Percentiles rank a stretch among this genome's conserved stretches.
These are phyloP conservation scores for Tricholoma saponaceum DNA, from an alignment of 768 basidiomycete genomes.

Conservation along the genomic window DNA sequence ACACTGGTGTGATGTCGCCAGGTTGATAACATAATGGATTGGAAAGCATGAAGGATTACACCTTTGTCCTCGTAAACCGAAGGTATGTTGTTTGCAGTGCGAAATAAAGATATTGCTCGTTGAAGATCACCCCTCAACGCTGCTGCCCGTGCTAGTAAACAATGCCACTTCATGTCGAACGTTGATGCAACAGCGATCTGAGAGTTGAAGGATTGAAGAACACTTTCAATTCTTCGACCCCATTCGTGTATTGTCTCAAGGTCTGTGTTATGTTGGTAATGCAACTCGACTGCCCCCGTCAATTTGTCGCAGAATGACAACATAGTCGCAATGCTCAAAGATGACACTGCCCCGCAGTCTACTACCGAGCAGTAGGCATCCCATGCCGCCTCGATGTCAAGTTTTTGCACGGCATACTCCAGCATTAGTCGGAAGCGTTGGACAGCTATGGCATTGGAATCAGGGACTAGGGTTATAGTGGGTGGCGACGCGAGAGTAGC, in stretches of 20 bases:
- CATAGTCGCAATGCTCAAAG: background rate
- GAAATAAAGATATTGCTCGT: slow-evolving; percentile 17
- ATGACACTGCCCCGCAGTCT: slow-evolving; percentile 6
- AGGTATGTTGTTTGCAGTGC: slow-evolving; percentile 17
- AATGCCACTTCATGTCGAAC: slow-evolving; percentile 10
- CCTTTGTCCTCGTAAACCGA: slow-evolving; percentile 17
- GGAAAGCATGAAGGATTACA: slow-evolving; percentile 27
- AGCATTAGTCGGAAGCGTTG: slow-evolving; percentile 7
- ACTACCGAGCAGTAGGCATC: slow-evolving; percentile 25
- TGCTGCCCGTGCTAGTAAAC: slow-evolving; percentile 8
- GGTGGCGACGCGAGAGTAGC: background rate
- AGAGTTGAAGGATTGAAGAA: background rate
- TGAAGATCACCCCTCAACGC: slow-evolving; percentile 8
- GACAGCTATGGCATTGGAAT: background rate
- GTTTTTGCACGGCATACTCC: slow-evolving; percentile 6
- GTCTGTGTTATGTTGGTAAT: background rate
- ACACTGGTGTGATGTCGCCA: slow-evolving; percentile 26
- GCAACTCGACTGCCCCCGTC: slow-evolving; percentile 20
- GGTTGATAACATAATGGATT: slow-evolving; percentile 32
- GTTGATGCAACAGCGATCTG: background rate
- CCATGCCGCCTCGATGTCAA: slow-evolving; percentile 40
- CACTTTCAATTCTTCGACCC: background rate
- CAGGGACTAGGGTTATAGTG: background rate
- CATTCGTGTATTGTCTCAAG: background rate
- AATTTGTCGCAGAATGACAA: slow-evolving; percentile 21